Evolutionary conservation across 768 basidiomycete genomes (phyloP).

Genomic region (Leccinum imitatum): DNA sequence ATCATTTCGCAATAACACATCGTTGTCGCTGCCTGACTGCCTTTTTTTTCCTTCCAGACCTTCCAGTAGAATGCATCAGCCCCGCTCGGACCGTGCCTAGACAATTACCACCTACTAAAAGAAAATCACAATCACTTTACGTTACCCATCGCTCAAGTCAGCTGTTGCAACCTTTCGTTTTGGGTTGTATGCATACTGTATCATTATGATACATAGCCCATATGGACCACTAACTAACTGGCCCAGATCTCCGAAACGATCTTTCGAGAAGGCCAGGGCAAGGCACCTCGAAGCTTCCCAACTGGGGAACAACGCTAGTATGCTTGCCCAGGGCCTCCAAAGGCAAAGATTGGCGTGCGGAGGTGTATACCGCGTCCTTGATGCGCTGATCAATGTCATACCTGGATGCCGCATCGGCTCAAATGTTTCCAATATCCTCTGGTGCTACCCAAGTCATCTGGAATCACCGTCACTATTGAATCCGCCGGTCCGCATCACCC

Average conservation of each 20-base stretch:
- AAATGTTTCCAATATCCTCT: not conserved
- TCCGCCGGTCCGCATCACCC: not conserved
- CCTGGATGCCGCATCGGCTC: not conserved
- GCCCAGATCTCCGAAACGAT: slow-evolving; percentile 1
- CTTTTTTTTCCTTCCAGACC: not conserved
- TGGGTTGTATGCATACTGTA: not conserved
- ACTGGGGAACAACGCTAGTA: slow-evolving; percentile 1
- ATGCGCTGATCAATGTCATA: slow-evolving; percentile 8
- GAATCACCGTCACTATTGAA: not conserved
- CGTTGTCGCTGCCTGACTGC: not conserved
- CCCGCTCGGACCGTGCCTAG: not conserved
- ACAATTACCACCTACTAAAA: not conserved
- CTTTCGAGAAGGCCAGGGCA: slow-evolving; percentile 2
- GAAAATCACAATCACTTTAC: not conserved
- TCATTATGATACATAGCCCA: not conserved
- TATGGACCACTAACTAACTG: not conserved
- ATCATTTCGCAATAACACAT: not conserved
- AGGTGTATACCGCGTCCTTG: slow-evolving; percentile 3
- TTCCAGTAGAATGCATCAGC: not conserved
- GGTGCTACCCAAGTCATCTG: not conserved
- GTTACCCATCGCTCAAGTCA: slow-evolving; percentile 3
- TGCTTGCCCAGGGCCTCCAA: slow-evolving; percentile 2
- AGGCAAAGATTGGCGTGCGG: slow-evolving; percentile 19
- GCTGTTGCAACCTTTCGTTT: not conserved
- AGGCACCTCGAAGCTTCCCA: not conserved